These are phyloP conservation scores for Cylindrotheca closterium DNA, from an alignment of 108 stramenopile genomes.

Conservation along the genomic window DNA sequence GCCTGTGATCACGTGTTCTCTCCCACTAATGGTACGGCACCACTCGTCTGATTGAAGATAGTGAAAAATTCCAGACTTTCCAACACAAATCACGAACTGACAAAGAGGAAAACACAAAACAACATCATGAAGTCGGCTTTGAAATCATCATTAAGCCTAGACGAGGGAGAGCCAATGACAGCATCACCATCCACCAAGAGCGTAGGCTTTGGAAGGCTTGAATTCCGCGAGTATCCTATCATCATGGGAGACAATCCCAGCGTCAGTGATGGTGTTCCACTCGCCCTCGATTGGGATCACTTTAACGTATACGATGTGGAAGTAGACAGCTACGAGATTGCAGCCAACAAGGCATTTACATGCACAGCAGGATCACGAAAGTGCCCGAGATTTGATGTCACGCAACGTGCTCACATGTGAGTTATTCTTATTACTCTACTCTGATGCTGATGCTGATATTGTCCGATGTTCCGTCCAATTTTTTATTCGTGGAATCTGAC, in stretches of 20 bases:
- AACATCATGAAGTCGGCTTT: constrained; percentile 1
- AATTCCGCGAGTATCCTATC: background rate
- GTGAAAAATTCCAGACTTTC: background rate
- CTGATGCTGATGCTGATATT: background rate
- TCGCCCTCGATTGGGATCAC: constrained; percentile 23
- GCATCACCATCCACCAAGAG: too few species aligned
- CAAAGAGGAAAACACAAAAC: constrained; percentile 11
- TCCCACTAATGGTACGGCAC: too few species aligned
- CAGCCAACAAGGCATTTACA: background rate
- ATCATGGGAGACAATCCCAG: constrained; percentile 26
- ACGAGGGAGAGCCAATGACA: too few species aligned
- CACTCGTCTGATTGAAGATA: too few species aligned
- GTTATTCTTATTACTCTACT: background rate
- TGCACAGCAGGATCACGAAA: background rate
- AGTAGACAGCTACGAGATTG: constrained; percentile 17
- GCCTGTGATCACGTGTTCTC: too few species aligned
- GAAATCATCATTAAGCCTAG: too few species aligned
- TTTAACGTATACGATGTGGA: constrained; percentile 10
- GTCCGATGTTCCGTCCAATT: too few species aligned
- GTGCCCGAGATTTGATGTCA: background rate
- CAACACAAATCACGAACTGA: background rate
- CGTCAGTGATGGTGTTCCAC: constrained; percentile 12
- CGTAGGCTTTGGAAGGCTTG: background rate
- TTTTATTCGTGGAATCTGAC: background rate
- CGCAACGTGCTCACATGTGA: background rate